phyloP scores from a whole-genome alignment of 2,329 filamentous ascomycete genomes.

The Rhinocladiella mackenziei region DNA sequence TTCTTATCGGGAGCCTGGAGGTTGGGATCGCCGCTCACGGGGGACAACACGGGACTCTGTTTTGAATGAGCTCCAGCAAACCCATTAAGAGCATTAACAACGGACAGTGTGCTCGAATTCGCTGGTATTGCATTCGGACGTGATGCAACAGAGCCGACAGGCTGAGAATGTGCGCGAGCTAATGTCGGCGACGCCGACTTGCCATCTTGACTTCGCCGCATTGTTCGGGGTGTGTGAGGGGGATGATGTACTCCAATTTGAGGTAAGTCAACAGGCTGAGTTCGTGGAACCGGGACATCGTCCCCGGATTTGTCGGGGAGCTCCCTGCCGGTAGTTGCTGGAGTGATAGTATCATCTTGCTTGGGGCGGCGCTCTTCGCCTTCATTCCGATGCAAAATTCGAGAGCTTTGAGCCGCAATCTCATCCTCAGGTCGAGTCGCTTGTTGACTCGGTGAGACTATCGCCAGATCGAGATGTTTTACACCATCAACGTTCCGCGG shows the following conservation, averaged over 20 bases:
- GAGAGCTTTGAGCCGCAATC: not conserved
- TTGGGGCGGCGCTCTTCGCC: not conserved
- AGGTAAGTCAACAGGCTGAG: slow-evolving; percentile 1
- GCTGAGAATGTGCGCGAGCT: slow-evolving; percentile 51
- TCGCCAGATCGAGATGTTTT: slow-evolving; percentile 59
- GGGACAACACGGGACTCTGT: slow-evolving; percentile 11
- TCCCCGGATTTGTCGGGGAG: not conserved
- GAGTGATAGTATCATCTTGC: not conserved
- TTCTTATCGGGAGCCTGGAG: slow-evolving; percentile 62
- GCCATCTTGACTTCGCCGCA: slow-evolving; percentile 25
- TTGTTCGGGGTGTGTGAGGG: slow-evolving; percentile 25
- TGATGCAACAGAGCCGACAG: slow-evolving; percentile 36
- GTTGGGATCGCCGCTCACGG: slow-evolving; percentile 31
- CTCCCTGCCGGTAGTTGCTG: not conserved
- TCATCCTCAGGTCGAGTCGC: slow-evolving; percentile 5
- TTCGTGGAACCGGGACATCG: not conserved
- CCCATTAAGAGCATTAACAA: slow-evolving; percentile 26
- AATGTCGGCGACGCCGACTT: slow-evolving; percentile 46
- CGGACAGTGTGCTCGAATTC: slow-evolving; percentile 25
- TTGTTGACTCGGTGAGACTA: slow-evolving; percentile 11
- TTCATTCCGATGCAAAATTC: not conserved
- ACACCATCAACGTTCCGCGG: slow-evolving; percentile 50
- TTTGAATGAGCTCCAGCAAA: slow-evolving; percentile 19
- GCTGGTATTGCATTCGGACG: slow-evolving; percentile 31
- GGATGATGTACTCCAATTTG: not conserved